Conservation (phyloP, 164 flowering plant species). For the Chloranthus sessilifolius region DNA sequence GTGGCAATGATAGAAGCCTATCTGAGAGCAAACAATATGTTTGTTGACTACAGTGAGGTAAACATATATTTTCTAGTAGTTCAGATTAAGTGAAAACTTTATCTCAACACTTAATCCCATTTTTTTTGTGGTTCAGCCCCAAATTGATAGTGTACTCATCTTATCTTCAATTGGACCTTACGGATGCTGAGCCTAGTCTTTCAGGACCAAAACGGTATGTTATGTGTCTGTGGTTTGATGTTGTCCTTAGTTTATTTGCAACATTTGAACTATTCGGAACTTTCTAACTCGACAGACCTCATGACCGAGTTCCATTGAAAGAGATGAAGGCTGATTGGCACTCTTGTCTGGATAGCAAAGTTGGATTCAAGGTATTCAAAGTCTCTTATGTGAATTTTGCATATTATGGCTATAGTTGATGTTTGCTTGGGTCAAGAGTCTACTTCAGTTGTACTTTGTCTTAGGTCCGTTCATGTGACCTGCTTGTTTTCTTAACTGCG, state of each 20-base stretch:
- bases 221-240: no score
- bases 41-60: conserved; percentile 83
- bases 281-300: conserved; percentile 80
- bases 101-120: background rate
- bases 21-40: conserved; percentile 79
- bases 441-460: no score
- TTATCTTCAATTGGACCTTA: conserved; percentile 54
- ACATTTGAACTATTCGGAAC: no score
- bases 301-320: conserved; percentile 76
- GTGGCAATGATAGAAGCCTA: conserved; percentile 75
- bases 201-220: conserved; percentile 79
- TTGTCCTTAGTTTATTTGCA: no score
- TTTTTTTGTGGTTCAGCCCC: conserved; percentile 43
- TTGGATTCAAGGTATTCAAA: conserved; percentile 69
- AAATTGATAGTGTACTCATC: conserved; percentile 61
- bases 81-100: conserved; percentile 8
- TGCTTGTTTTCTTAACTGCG: no score
- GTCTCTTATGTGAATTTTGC: conserved; percentile 3
- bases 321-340: conserved; percentile 91
- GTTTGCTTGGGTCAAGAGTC: background rate
- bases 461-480: no score
- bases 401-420: background rate
- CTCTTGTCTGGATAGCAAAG: conserved; percentile 68
- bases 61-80: conserved; percentile 8
- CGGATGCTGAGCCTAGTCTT: conserved; percentile 69